Percentiles rank a stretch among this genome's conserved stretches.
phyloP scores from a whole-genome alignment of 176 grass and related monocot genomes.

The Alloteropsis semialata region DNA sequence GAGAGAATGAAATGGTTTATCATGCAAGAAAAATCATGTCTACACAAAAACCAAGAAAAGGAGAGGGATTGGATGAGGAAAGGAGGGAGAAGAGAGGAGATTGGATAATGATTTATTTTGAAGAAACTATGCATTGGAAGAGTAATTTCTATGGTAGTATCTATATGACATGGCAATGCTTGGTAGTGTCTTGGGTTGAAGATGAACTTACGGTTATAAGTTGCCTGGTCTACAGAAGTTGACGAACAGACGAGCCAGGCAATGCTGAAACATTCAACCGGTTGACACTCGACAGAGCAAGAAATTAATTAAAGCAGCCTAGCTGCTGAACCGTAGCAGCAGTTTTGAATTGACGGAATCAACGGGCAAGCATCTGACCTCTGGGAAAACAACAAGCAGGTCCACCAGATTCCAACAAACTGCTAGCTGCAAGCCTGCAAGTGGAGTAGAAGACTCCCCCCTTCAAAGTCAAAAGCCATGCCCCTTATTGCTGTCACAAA shows the following conservation, averaged over 20 bases:
- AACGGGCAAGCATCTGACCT: constrained; percentile 21
- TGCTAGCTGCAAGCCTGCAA: not conserved
- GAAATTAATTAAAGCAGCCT: too few species aligned
- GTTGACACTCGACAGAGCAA: constrained; percentile 27
- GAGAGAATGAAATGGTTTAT: too few species aligned
- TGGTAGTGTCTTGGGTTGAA: too few species aligned
- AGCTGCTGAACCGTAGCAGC: not conserved
- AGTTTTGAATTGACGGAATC: constrained; percentile 22
- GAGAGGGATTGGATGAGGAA: too few species aligned
- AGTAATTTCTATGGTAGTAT: too few species aligned
- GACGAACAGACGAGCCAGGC: not conserved
- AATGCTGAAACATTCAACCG: constrained; percentile 26
- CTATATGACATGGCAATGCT: too few species aligned
- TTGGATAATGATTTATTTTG: too few species aligned
- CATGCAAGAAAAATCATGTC: too few species aligned
- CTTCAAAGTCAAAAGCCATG: constrained; percentile 44
- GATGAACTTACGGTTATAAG: not conserved
- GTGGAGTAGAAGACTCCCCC: not conserved
- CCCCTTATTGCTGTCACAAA: not conserved
- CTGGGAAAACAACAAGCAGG: constrained; percentile 46
- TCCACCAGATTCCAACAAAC: constrained; percentile 28
- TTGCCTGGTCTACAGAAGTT: not conserved
- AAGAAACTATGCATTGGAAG: too few species aligned
- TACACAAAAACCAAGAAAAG: too few species aligned
- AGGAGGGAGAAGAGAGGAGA: too few species aligned